phyloP scores from a whole-genome alignment of 768 basidiomycete species.

The Psilocybe cyanescens region DNA sequence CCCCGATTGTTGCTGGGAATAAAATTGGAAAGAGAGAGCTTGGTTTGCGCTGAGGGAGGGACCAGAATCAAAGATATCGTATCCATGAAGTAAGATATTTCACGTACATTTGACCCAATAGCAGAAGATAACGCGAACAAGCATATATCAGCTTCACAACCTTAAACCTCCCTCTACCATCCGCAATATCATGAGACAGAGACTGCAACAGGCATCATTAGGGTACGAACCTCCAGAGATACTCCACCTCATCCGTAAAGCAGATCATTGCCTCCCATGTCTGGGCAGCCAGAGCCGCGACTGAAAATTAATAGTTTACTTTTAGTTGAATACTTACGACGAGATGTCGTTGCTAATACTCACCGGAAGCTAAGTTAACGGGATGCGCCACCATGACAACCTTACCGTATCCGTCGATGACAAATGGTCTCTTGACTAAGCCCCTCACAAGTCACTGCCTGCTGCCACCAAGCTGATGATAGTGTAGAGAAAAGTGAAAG shows the following conservation, averaged over 20 bases:
- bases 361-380: neutral
- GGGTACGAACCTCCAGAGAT: neutral
- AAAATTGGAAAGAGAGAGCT: neutral
- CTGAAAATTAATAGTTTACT: neutral
- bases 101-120: conserved; percentile 10
- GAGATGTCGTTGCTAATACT: neutral
- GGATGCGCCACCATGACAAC: neutral
- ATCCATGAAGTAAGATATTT: neutral
- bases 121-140: conserved; percentile 10
- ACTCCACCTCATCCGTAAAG: neutral
- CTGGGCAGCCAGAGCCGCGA: neutral
- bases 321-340: neutral
- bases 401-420: neutral
- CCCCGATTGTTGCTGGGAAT: neutral
- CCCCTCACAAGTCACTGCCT: neutral
- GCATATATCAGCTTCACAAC: conserved; percentile 10
- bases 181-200: neutral
- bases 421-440: neutral
- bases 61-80: neutral
- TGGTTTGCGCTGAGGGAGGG: neutral
- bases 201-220: neutral
- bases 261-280: neutral
- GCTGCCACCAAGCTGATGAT: neutral
- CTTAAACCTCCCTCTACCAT: conserved; percentile 5
- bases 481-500: neutral